phyloP scores from a whole-genome alignment of 495 filamentous ascomycete genomes.

The Aspergillus steynii region DNA sequence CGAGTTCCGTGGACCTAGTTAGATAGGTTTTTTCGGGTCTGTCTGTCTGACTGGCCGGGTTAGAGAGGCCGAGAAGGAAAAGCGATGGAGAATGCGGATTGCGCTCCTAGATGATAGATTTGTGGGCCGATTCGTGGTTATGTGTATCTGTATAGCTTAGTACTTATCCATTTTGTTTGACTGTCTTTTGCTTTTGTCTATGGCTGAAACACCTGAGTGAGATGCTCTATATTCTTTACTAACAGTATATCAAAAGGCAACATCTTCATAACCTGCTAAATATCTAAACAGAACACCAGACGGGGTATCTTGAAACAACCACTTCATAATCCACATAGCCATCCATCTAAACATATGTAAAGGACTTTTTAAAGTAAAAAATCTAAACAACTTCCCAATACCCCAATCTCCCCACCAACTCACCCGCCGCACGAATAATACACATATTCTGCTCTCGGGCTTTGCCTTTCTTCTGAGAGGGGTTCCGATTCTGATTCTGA shows the following conservation, averaged over 20 bases:
- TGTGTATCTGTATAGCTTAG: slow-evolving; percentile 22
- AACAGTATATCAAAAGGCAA: background rate
- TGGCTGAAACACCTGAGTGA: background rate
- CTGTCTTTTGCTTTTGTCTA: background rate
- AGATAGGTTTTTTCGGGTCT: no score
- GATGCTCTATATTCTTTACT: no score
- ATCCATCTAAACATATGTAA: no score
- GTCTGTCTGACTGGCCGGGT: no score
- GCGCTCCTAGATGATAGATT: slow-evolving; percentile 4
- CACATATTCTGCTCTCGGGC: slow-evolving; percentile 55
- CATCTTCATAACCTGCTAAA: background rate
- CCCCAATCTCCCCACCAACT: slow-evolving; percentile 73
- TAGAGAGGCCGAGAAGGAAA: background rate
- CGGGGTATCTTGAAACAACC: background rate
- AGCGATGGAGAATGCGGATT: background rate
- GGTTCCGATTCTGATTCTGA: background rate
- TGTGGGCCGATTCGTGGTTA: slow-evolving; percentile 1
- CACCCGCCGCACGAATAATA: slow-evolving; percentile 78
- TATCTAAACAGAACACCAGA: background rate
- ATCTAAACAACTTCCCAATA: slow-evolving; percentile 73
- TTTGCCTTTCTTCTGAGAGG: slow-evolving; percentile 27
- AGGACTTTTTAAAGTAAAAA: slow-evolving; percentile 38
- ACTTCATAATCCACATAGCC: background rate
- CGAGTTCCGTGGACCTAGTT: no score
- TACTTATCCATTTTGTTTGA: slow-evolving; percentile 8